Evolutionary conservation across 1,284 basidiomycete genomes (phyloP).

Genomic region (Ganoderma leucocontextum): DNA sequence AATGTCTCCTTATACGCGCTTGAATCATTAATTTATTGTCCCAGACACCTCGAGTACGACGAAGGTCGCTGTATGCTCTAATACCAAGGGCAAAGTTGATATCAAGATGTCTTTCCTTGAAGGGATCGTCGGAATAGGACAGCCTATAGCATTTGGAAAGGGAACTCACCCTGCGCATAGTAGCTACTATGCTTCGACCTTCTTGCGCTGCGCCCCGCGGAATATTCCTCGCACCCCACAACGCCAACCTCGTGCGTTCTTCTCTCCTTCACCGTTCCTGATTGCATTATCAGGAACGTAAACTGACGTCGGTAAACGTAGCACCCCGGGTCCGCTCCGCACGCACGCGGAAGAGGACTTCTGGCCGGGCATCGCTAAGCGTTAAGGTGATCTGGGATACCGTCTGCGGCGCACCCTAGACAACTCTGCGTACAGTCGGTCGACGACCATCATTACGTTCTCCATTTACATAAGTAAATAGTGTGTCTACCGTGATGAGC

Average conservation of each 20-base stretch:
- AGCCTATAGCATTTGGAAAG: slow-evolving; percentile 39
- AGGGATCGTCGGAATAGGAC: background rate
- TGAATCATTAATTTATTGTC: no score
- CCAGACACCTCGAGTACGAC: background rate
- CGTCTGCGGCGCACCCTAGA: slow-evolving; percentile 40
- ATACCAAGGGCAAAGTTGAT: background rate
- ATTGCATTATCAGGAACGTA: background rate
- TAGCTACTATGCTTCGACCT: slow-evolving; percentile 40
- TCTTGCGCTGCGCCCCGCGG: slow-evolving; percentile 49
- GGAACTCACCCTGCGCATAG: slow-evolving; percentile 37
- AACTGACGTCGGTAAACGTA: slow-evolving; percentile 14
- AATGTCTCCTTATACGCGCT: no score
- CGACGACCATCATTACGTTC: slow-evolving; percentile 15
- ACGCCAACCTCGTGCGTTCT: slow-evolving; percentile 46
- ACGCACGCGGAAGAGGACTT: slow-evolving; percentile 45
- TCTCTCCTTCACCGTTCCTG: background rate
- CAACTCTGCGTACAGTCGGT: slow-evolving; percentile 46
- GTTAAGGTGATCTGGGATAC: slow-evolving; percentile 43
- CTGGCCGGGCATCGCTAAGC: slow-evolving; percentile 44
- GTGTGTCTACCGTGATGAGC: background rate
- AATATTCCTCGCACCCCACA: slow-evolving; percentile 46
- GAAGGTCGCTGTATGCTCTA: background rate
- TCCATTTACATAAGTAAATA: background rate
- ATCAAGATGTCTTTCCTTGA: background rate
- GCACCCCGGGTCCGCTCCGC: slow-evolving; percentile 45